A percentile compares a stretch with the other conserved stretches of the same genome.
These are phyloP conservation scores for Plectranthus barbatus DNA, from an alignment of 257 asterid species.

Conservation along the genomic window DNA sequence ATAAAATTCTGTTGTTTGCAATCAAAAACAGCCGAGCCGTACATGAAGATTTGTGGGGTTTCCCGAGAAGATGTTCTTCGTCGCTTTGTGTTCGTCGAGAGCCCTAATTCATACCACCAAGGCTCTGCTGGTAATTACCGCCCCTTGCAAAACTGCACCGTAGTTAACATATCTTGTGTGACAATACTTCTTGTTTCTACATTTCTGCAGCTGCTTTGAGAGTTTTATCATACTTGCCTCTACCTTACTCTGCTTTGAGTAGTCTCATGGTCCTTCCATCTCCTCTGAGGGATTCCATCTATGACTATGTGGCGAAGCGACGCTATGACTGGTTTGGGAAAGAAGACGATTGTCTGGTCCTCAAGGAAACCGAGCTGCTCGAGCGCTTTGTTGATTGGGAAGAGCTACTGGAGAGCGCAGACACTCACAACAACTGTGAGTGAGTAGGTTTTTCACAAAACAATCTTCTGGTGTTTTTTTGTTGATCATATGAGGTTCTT, in stretches of 20 bases:
- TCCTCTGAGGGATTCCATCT: constrained; percentile 74
- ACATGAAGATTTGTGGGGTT: constrained; percentile 57
- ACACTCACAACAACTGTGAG: constrained; percentile 21
- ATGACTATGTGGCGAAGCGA: constrained; percentile 64
- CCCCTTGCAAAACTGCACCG: not conserved
- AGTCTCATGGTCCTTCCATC: constrained; percentile 52
- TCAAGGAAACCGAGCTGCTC: constrained; percentile 70
- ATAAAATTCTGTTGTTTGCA: constrained; percentile 89
- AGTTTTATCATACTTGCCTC: constrained; percentile 72
- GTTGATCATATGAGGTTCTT: not conserved
- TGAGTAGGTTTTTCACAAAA: not conserved
- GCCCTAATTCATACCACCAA: constrained; percentile 73
- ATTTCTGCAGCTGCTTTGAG: constrained; percentile 69
- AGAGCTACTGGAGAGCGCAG: constrained; percentile 57
- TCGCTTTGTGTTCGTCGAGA: constrained; percentile 76
- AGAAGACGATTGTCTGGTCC: constrained; percentile 60
- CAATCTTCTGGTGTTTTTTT: too few relatives aligned
- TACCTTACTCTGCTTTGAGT: constrained; percentile 64
- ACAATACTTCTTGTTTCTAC: not conserved
- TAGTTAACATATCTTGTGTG: not conserved
- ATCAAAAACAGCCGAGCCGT: constrained; percentile 89
- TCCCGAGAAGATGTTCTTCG: constrained; percentile 63
- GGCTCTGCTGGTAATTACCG: constrained; percentile 69
- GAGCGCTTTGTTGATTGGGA: constrained; percentile 82
- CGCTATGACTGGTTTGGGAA: constrained; percentile 86